Conservation (phyloP, 2,329 filamentous ascomycete genomes). For the Fusarium staphyleae region DNA sequence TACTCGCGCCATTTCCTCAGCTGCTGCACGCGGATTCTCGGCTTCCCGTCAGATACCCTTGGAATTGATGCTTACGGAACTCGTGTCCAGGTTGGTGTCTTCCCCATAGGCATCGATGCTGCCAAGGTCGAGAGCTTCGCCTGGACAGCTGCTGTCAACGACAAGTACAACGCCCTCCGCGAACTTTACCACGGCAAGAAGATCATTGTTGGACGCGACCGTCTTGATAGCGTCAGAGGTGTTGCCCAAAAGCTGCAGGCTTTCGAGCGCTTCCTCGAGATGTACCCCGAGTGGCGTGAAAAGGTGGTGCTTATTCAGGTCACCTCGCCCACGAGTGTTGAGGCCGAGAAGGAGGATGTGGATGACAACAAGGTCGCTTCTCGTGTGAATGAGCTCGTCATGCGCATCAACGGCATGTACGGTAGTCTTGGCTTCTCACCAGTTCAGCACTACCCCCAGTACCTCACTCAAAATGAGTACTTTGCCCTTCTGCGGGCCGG, state of each 20-base stretch:
- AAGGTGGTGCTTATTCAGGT: slow-evolving; percentile 95
- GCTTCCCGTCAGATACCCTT: slow-evolving; percentile 84
- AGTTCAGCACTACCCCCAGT: slow-evolving; percentile 94
- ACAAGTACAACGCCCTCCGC: slow-evolving; percentile 75
- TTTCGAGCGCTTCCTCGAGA: slow-evolving; percentile 89
- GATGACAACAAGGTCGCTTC: slow-evolving; percentile 79
- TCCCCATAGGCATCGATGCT: slow-evolving; percentile 95
- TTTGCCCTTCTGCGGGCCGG: slow-evolving; percentile 90
- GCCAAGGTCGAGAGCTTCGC: slow-evolving; percentile 77
- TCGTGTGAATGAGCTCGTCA: slow-evolving; percentile 88
- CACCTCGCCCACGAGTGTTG: slow-evolving; percentile 83
- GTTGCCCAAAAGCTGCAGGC: slow-evolving; percentile 96
- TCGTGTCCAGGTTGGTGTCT: slow-evolving; percentile 89
- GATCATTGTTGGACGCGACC: slow-evolving; percentile 92
- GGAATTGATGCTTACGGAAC: slow-evolving; percentile 90
- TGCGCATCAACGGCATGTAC: slow-evolving; percentile 89
- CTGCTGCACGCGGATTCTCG: slow-evolving; percentile 88
- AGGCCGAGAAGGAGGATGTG: slow-evolving; percentile 77
- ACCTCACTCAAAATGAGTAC: slow-evolving; percentile 88
- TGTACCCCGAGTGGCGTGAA: slow-evolving; percentile 90
- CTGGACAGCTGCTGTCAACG: slow-evolving; percentile 72
- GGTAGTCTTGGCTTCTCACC: slow-evolving; percentile 89
- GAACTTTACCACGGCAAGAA: slow-evolving; percentile 87
- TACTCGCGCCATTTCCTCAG: slow-evolving; percentile 95
- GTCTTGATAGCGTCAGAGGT: slow-evolving; percentile 90